Evolutionary conservation across 306 rosid species (phyloP).

Genomic region (Cicer chorassanicum): DNA sequence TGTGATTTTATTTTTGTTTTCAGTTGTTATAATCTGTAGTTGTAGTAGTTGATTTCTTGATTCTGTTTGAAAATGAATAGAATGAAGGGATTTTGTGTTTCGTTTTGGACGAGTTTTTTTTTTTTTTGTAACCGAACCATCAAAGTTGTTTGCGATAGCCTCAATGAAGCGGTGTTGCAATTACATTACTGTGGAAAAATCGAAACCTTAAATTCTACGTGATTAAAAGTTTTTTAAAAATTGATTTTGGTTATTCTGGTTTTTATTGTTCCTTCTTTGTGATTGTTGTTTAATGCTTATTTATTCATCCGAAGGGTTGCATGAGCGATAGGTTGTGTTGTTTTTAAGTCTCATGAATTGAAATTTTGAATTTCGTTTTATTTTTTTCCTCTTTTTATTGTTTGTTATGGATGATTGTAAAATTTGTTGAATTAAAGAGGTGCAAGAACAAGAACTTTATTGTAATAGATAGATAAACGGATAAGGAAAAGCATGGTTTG

Average conservation of each 20-base stretch:
- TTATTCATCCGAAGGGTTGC: conserved; percentile 37
- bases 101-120: background rate
- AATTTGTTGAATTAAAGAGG: conserved; percentile 35
- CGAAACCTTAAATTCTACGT: background rate
- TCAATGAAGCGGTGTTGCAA: background rate
- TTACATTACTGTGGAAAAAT: background rate
- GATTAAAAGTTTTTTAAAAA: background rate
- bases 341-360: background rate
- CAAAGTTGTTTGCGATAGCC: background rate
- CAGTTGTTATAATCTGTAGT: conserved; percentile 12
- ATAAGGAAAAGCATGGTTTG: conserved; percentile 25
- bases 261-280: conserved; percentile 14
- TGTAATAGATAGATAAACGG: background rate
- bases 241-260: conserved; percentile 12
- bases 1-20: conserved; percentile 16
- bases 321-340: conserved; percentile 10
- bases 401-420: conserved; percentile 19
- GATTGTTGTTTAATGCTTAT: conserved; percentile 23
- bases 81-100: conserved; percentile 24
- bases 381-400: background rate
- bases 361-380: background rate
- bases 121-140: background rate
- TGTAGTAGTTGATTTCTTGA: background rate
- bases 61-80: background rate
- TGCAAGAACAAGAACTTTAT: conserved; percentile 35